Conservation (phyloP, 305 asterid species). For the Fraxinus albicans region DNA sequence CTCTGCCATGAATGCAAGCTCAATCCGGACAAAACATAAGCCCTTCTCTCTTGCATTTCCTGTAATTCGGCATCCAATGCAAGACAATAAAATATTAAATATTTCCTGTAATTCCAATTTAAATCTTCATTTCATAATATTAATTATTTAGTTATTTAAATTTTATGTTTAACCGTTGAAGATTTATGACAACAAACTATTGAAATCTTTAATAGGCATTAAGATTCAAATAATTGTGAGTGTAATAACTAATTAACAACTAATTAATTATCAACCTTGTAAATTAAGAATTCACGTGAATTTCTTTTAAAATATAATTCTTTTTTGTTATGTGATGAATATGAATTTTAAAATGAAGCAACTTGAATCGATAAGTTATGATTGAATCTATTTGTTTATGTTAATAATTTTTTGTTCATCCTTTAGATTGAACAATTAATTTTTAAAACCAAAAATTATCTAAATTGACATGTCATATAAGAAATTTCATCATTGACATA, state of each 20-base stretch:
- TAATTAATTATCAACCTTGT: not conserved
- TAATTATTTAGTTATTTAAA: too few relatives aligned
- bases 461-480: not conserved
- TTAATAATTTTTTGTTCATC: not conserved
- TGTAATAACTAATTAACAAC: not conserved
- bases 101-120: too few relatives aligned
- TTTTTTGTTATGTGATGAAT: not conserved
- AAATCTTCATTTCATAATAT: not conserved
- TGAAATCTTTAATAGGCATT: not conserved
- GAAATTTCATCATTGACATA: not conserved
- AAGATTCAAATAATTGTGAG: not conserved
- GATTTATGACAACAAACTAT: not conserved
- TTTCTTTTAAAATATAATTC: not conserved
- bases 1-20: constrained; percentile 97
- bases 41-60: constrained; percentile 87
- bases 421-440: not conserved
- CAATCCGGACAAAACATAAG: constrained; percentile 79
- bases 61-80: constrained; percentile 64
- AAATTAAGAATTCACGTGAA: not conserved
- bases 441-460: not conserved
- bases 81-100: constrained; percentile 16
- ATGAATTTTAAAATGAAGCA: not conserved
- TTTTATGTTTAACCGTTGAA: not conserved
- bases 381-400: not conserved
- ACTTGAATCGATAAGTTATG: not conserved